Base-by-base conservation (phyloP, 805 yeast species). In the Cyberlindnera suaveolens region DNA sequence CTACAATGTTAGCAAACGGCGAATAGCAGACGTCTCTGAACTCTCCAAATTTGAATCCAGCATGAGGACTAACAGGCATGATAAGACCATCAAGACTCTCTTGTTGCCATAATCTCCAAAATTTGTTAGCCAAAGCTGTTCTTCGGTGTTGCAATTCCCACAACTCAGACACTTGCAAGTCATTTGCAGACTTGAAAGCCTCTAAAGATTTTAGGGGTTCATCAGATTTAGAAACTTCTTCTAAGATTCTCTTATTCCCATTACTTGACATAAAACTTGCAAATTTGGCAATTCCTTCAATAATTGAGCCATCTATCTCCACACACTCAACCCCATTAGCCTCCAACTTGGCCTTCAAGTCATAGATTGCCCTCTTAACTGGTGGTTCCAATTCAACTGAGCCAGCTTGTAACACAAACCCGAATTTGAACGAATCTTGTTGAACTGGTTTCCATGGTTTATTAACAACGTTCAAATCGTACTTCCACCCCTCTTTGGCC, bases 11-110 rank as follows among this genome's bases (percentile, higher is more conserved):
- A 55, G 74, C 68, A 56, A 70, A 60, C 17, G 75, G 68, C 1
- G 86, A 79, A 58, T 82, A 62, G 11, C 76, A 61, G 9, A 66
- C 72, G 54, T 77, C 82, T 16, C 74, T 64, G 29, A 70, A 67
- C 34, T 57, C 57, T 2, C 72, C 74, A 35, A 63, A 57, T 13
- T 53, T 51, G 14, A 44, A 41, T 5, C 46, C 39, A 3, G 62
- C 65, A 45, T 65, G 67, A 14, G 78, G 70, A n/a, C 73, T 61
- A 1, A 67, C 73, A 1, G 80, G 80, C 54, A 69, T 62, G 15
- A 76, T 64, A n/a, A 77, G 60, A 5, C 70, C 76, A 53, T 77
- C 81, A 13, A 77, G 64, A 0, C 54, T 56, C 6, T 71, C 61
- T 3, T 52, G 55, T 30, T 64, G 55, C 79, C 78, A 72, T 39